Percentiles rank a stretch among this genome's conserved stretches.
phyloP scores from a whole-genome alignment of 1,139 yeast genomes.

The Geotrichum klebahnii region DNA sequence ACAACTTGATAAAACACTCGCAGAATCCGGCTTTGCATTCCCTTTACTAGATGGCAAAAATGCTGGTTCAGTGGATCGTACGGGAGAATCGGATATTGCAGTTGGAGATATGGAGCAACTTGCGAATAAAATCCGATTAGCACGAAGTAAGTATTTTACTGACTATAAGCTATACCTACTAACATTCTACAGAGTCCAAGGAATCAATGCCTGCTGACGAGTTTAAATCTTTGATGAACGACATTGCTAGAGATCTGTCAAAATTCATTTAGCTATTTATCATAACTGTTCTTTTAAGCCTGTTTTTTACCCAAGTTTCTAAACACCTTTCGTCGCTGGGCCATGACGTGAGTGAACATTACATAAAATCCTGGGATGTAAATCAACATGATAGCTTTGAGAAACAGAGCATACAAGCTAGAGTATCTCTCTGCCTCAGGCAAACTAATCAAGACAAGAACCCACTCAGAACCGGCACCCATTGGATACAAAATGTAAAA shows the following conservation, averaged over 20 bases:
- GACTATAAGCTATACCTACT: neutral
- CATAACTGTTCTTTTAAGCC: neutral
- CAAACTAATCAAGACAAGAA: conserved; percentile 64
- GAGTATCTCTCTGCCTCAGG: conserved; percentile 58
- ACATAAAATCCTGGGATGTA: conserved; percentile 86
- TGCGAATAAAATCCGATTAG: conserved; percentile 28
- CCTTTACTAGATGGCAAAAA: conserved; percentile 20
- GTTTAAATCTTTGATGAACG: conserved; percentile 31
- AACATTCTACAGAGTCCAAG: conserved; percentile 11
- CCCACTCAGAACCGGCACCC: conserved; percentile 82
- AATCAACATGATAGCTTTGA: conserved; percentile 55
- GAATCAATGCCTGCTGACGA: conserved; percentile 29
- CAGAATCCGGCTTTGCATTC: conserved; percentile 15
- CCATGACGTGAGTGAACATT: conserved; percentile 82
- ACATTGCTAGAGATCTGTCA: conserved; percentile 26
- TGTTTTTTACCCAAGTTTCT: conserved; percentile 32
- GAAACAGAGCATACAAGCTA: conserved; percentile 50
- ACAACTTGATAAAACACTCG: conserved; percentile 13
- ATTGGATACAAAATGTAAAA: conserved; percentile 82
- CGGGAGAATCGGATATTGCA: conserved; percentile 24
- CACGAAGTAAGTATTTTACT: conserved; percentile 25
- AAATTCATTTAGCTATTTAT: conserved; percentile 10
- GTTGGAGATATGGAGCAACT: conserved; percentile 31
- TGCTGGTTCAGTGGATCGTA: conserved; percentile 15
- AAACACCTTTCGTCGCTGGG: conserved; percentile 53